Base-by-base conservation (phyloP, 345 rosid genomes). In the Passiflora organensis region DNA sequence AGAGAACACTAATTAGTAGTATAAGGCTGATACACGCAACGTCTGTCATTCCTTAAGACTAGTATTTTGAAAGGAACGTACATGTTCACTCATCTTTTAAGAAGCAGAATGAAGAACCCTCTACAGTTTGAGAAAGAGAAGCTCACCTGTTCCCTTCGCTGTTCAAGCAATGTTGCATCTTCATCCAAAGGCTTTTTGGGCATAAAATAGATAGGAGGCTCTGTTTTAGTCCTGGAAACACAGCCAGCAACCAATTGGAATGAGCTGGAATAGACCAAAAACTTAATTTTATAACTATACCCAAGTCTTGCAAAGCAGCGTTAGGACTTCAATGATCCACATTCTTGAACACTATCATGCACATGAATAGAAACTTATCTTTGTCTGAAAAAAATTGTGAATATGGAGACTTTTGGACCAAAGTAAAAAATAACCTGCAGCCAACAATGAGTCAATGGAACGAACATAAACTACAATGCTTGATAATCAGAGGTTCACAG, bases 321-420 rank as follows among this genome's bases (percentile, higher is more conserved):
- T 49, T 63, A 69, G 63, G 65, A 43, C 48, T 60, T 58, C 60
- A 66, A 53, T 58, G 54, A 50, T 72, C 53, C 61, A 58, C 64
- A 68, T 72, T 65, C 69, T 67, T 70, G 77, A 81, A 72, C 78
- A 75, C 75, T 71, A 69, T 72, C 72, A 72, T 82, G 71, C 78
- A 82, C 85, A 64, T 80, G 84, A 81, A 83, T 53, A 60, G 86
- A 89, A 86, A 93, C 99, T 93, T 89, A 91, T 89, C 91, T 86
- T 82, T 65, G 85, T 76, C 79, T 79, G 82, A 82, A 84, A 75
- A 86, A 86, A 86, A 89, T 78, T 88, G 91, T 84, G 89, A 86
- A 86, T 86, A 86, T 84, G 91, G 86, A 93, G 80, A 89, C 97
- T 84, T 82, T 80, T 79, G 84, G 96, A 93, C 99, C 90, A 82